Evolutionary conservation across 2,329 filamentous ascomycete genomes (phyloP).

Genomic region (Sclerotiophoma versabilis): DNA sequence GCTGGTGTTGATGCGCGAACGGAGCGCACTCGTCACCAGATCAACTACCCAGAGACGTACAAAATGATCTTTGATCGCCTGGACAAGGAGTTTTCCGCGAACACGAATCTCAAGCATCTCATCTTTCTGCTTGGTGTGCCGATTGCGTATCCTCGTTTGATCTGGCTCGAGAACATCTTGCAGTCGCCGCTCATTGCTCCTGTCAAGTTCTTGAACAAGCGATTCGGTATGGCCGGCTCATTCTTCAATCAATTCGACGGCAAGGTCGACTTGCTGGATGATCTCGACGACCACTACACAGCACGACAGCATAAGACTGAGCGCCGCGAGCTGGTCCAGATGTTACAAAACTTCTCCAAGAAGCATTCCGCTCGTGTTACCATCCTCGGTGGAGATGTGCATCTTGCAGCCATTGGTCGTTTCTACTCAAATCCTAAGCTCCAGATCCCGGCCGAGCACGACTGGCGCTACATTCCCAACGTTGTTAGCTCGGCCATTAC

Average conservation of each 20-base stretch:
- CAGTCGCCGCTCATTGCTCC: constrained; percentile 85
- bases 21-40: constrained; percentile 87
- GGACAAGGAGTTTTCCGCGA: constrained; percentile 58
- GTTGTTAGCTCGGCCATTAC: constrained; percentile 71
- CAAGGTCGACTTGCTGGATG: constrained; percentile 68
- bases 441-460: constrained; percentile 62
- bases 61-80: constrained; percentile 65
- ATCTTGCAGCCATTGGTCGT: constrained; percentile 67
- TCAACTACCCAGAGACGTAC: constrained; percentile 80
- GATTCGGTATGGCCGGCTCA: constrained; percentile 83
- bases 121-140: constrained; percentile 73
- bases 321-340: constrained; percentile 73
- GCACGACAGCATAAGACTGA: constrained; percentile 90
- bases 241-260: constrained; percentile 96
- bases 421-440: constrained; percentile 69
- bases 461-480: constrained; percentile 70
- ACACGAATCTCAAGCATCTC: constrained; percentile 67
- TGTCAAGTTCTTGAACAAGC: constrained; percentile 86
- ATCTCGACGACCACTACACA: constrained; percentile 79
- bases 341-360: constrained; percentile 66
- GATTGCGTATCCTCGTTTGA: constrained; percentile 75
- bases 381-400: constrained; percentile 70
- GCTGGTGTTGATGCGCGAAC: constrained; percentile 67
- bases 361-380: constrained; percentile 64
- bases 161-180: constrained; percentile 96